Percentiles rank a stretch among this genome's conserved stretches.
phyloP scores from a whole-genome alignment of 1,139 yeast genomes.

The Yamadazyma aaseri region DNA sequence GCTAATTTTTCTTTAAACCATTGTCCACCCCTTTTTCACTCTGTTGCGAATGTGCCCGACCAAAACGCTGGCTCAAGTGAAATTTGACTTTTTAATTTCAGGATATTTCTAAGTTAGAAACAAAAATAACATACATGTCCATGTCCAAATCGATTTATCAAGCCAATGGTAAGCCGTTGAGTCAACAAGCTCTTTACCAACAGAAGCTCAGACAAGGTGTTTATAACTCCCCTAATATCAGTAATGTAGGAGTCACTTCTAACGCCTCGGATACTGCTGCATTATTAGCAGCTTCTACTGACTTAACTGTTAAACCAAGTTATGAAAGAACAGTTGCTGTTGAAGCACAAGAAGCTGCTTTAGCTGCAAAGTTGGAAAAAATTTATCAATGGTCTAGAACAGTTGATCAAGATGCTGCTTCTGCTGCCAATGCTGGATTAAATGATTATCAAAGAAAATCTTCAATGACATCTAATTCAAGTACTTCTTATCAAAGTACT shows the following conservation, averaged over 20 bases:
- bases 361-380: constrained; percentile 49
- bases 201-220: constrained; percentile 77
- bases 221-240: constrained; percentile 66
- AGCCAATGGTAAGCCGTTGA: constrained; percentile 65
- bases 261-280: constrained; percentile 79
- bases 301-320: constrained; percentile 57
- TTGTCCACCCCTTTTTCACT: neutral
- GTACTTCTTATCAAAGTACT: constrained; percentile 18
- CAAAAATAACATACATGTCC: constrained; percentile 4
- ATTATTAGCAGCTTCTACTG: constrained; percentile 64
- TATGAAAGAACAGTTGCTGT: constrained; percentile 63
- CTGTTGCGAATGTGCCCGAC: constrained; percentile 1
- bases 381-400: constrained; percentile 47
- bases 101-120: neutral
- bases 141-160: constrained; percentile 56
- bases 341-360: constrained; percentile 67
- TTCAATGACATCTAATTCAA: neutral
- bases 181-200: constrained; percentile 73
- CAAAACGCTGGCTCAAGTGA: constrained; percentile 1
- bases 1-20: too few species aligned
- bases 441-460: constrained; percentile 19
- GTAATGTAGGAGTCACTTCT: constrained; percentile 67
- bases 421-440: constrained; percentile 34
- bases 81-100: constrained; percentile 1
- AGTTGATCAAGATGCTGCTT: constrained; percentile 45